phyloP scores from a whole-genome alignment of 345 rosid species.

The Bruguiera gymnorhiza region DNA sequence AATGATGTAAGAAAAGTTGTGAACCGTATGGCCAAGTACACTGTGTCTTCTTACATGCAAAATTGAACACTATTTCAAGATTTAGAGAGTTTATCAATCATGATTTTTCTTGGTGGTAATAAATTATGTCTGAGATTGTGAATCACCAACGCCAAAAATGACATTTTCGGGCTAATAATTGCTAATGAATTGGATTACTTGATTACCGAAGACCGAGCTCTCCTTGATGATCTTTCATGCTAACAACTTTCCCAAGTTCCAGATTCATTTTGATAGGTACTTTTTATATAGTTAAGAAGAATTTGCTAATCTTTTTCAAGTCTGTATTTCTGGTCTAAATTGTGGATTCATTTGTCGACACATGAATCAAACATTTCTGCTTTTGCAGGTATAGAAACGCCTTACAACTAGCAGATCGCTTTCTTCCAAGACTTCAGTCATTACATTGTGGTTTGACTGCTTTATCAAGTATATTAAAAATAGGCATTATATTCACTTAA shows the following conservation, averaged over 20 bases:
- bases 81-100: background rate
- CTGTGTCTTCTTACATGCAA: background rate
- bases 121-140: background rate
- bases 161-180: conserved; percentile 55
- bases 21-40: background rate
- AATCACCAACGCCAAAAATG: background rate
- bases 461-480: background rate
- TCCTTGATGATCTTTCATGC: conserved; percentile 96
- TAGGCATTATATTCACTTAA: too few relatives aligned
- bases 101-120: background rate
- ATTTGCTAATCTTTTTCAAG: background rate
- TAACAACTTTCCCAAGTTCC: conserved; percentile 75
- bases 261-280: conserved; percentile 77
- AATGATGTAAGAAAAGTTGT: conserved; percentile 59
- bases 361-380: background rate
- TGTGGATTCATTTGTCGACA: background rate
- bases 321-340: background rate
- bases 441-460: conserved; percentile 56
- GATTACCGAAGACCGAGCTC: conserved; percentile 72
- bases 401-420: conserved; percentile 83
- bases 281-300: background rate
- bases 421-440: conserved; percentile 77
- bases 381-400: conserved; percentile 77
- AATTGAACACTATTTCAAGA: background rate
- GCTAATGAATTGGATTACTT: conserved; percentile 92